Evolutionary conservation across 2,329 filamentous ascomycete genomes (phyloP).

Genomic region (Ophiostoma sp.): DNA sequence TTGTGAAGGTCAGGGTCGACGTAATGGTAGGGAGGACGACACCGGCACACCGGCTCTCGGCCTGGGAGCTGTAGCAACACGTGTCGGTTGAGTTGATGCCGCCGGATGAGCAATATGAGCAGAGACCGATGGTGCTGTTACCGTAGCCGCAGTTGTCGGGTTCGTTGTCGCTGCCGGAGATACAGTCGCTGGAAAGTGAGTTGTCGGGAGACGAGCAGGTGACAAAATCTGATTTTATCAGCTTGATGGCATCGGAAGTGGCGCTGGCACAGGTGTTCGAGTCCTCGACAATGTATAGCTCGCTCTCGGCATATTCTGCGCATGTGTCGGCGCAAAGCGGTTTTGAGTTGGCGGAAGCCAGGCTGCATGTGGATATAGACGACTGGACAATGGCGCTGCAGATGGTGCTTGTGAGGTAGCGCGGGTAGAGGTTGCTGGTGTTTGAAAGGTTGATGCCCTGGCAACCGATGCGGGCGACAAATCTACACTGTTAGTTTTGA

Average conservation of each 20-base stretch:
- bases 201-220: conserved; percentile 80
- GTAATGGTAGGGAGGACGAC: conserved; percentile 75
- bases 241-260: conserved; percentile 57
- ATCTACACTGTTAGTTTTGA: conserved; percentile 49
- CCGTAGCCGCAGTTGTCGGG: conserved; percentile 80
- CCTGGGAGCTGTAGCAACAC: conserved; percentile 80
- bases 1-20: conserved; percentile 58
- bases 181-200: conserved; percentile 69
- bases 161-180: conserved; percentile 74
- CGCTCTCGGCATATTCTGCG: conserved; percentile 75
- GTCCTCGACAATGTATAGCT: conserved; percentile 76
- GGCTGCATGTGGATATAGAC: conserved; percentile 63
- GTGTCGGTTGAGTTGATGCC: conserved; percentile 90
- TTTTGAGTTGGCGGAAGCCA: conserved; percentile 57
- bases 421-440: conserved; percentile 77
- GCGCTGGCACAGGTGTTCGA: conserved; percentile 64
- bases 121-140: conserved; percentile 67
- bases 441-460: conserved; percentile 69
- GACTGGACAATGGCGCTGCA: conserved; percentile 94
- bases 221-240: conserved; percentile 88
- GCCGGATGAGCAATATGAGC: conserved; percentile 76
- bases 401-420: conserved; percentile 85
- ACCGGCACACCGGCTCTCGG: conserved; percentile 64
- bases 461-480: conserved; percentile 75
- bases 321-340: conserved; percentile 89